Conservation (phyloP, 1,139 yeast species). For the Yamadazyma diospyri region DNA sequence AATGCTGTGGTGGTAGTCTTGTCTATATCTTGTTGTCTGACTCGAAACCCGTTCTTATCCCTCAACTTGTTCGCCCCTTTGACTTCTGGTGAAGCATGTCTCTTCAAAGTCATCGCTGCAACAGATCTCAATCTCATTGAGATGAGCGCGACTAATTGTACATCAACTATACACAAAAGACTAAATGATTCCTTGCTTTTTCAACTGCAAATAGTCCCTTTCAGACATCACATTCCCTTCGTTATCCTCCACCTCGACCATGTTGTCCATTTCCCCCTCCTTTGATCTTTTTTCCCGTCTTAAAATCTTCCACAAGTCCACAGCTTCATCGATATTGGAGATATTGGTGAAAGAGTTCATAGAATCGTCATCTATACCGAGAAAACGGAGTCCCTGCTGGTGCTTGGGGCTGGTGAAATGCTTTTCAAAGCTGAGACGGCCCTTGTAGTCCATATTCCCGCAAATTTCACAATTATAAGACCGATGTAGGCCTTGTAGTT, state of each 20-base stretch:
- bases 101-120: no score
- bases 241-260: constrained; percentile 82
- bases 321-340: constrained; percentile 65
- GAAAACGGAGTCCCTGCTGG: constrained; percentile 64
- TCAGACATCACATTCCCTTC: constrained; percentile 92
- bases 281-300: constrained; percentile 35
- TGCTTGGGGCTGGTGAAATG: constrained; percentile 76
- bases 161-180: no score
- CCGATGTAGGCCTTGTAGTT: constrained; percentile 79
- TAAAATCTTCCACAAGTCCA: constrained; percentile 50
- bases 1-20: constrained; percentile 39
- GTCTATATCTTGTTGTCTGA: constrained; percentile 45
- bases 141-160: no score
- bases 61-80: constrained; percentile 22
- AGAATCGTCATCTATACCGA: constrained; percentile 58
- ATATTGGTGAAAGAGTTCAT: constrained; percentile 59
- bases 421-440: constrained; percentile 64
- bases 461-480: constrained; percentile 83
- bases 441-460: constrained; percentile 71
- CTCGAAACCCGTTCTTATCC: constrained; percentile 48
- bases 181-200: constrained; percentile 70
- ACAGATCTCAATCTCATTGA: no score
- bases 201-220: constrained; percentile 76
- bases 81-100: constrained; percentile 20
- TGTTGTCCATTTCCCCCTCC: constrained; percentile 49